Base-by-base conservation (phyloP, 805 yeast genomes). In the Yarrowia keelungensis region DNA sequence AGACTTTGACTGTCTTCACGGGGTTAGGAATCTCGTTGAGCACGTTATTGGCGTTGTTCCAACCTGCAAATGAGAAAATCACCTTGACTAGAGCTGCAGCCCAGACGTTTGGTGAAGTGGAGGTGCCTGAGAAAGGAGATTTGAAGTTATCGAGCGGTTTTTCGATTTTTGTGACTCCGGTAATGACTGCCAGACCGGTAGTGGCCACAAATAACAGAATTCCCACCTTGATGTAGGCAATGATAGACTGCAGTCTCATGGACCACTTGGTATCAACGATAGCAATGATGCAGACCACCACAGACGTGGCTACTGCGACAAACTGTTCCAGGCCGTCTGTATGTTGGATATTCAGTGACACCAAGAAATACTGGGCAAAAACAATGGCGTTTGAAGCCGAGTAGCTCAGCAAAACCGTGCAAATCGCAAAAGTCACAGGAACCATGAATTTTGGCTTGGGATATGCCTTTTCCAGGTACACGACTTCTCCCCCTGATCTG, bases 401-500 rank as follows among this genome's bases (percentile, higher is more conserved):
- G 15, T 56, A 56, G 8, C 47, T 41, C 26, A 56, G 26, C 2
- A 56, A 2, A 5, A 56, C 62, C 0, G 62, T 56, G 62, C 62
- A 56, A n/a, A 56, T 42, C 2, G 62, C 62, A 56, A 56, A 56
- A 8, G 62, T 56, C 32, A 56, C 62, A 2, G 62, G 62, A 8
- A 56, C 38, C 62, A 56, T 41, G 38, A 56, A 56, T 26, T 26
- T 56, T 5, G 62, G 62, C 4, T 39, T n/a, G 5, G 62, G 62
- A 15, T 56, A 56, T 14, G 62, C 62, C 47, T 56, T 56, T 42
- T 56, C 62, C 2, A 56, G 47, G 14, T 56, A 56, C 3, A 56
- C 62, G 5, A 56, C 62, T 10, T 56, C 62, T 10, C 62, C 62
- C 0, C 62, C 62, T 2, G 62, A 41, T 71, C 83, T 80, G 22